Evolutionary conservation across 192 early-diverging fungal species (phyloP).

Genomic region (Coemansia sp.): DNA sequence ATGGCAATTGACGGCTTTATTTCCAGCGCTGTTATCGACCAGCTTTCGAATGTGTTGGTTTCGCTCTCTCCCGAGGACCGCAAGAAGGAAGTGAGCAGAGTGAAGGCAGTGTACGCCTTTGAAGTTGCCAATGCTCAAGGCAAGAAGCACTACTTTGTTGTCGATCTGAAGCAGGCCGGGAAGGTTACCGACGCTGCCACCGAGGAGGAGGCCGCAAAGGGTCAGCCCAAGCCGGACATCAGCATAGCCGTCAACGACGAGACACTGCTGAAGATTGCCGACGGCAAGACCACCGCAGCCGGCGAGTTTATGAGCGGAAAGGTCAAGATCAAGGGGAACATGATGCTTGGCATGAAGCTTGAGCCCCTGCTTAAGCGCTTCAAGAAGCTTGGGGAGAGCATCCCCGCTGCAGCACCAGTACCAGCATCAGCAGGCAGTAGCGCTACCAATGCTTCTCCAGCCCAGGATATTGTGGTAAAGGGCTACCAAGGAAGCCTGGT

Average conservation of each 20-base stretch:
- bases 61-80: constrained; percentile 47
- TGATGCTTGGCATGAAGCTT: constrained; percentile 76
- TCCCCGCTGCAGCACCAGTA: constrained; percentile 15
- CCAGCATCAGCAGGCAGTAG: constrained; percentile 12
- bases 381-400: constrained; percentile 55
- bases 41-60: constrained; percentile 35
- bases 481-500: constrained; percentile 80
- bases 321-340: constrained; percentile 79
- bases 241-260: constrained; percentile 72
- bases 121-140: constrained; percentile 70
- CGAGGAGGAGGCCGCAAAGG: constrained; percentile 58
- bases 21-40: constrained; percentile 50
- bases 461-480: constrained; percentile 57
- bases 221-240: constrained; percentile 77
- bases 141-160: constrained; percentile 75
- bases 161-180: constrained; percentile 82
- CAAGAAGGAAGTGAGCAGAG: constrained; percentile 44
- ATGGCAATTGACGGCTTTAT: constrained; percentile 47
- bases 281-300: constrained; percentile 85
- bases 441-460: constrained; percentile 18
- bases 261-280: constrained; percentile 79
- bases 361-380: constrained; percentile 65
- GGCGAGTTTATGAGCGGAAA: constrained; percentile 93
- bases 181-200: constrained; percentile 62
- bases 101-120: constrained; percentile 87